Evolutionary conservation across 2,329 filamentous ascomycete species (phyloP).

Genomic region (Fusarium sp.): DNA sequence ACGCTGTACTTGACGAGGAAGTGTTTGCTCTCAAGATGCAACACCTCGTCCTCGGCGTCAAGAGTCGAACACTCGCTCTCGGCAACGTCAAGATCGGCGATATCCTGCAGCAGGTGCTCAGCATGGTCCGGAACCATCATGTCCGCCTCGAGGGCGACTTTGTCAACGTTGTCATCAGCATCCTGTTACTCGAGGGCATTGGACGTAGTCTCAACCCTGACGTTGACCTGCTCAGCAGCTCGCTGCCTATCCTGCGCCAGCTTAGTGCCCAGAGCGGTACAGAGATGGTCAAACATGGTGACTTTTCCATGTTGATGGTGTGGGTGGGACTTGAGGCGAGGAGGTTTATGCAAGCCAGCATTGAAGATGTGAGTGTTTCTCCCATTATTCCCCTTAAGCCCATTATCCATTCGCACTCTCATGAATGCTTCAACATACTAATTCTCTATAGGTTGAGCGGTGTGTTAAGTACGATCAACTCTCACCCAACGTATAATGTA

Average conservation of each 20-base stretch:
- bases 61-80: conserved; percentile 88
- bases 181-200: conserved; percentile 92
- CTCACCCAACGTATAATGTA: conserved; percentile 80
- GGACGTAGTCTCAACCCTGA: conserved; percentile 87
- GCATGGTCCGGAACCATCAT: conserved; percentile 92
- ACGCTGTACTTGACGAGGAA: conserved; percentile 87
- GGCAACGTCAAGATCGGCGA: conserved; percentile 97
- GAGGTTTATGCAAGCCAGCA: conserved; percentile 87
- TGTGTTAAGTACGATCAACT: conserved; percentile 93
- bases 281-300: conserved; percentile 75
- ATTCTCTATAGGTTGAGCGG: conserved; percentile 72
- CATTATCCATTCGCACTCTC: not conserved
- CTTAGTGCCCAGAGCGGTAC: conserved; percentile 82
- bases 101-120: conserved; percentile 87
- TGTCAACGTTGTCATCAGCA: conserved; percentile 97
- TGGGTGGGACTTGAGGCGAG: conserved; percentile 93
- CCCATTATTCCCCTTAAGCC: not conserved
- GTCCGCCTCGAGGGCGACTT: conserved; percentile 97
- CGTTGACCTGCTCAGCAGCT: conserved; percentile 85
- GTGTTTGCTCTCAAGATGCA: conserved; percentile 97
- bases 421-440: not conserved
- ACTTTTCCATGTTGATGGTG: conserved; percentile 87
- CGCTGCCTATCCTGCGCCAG: conserved; percentile 89
- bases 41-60: conserved; percentile 90
- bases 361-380: conserved; percentile 77